Evolutionary conservation across 108 stramenopile genomes (phyloP), one percentile per base, ranked within the genome.

Genomic region (Parmales sp.): DNA sequence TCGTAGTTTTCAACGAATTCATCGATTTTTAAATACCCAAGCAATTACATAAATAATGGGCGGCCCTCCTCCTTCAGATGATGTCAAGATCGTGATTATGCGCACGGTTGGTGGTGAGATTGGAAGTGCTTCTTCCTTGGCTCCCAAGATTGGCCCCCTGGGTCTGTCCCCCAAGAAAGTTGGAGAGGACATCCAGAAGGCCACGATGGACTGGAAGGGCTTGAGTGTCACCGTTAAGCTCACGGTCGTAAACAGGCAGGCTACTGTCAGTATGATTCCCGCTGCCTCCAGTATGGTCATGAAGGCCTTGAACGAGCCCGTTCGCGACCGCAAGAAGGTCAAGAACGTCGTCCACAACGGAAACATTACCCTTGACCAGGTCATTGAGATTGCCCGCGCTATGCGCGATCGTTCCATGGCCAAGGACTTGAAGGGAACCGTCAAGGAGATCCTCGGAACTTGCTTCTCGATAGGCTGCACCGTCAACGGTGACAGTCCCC

Each of bases 181-280:
- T 45, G 99, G 99, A 69, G 99, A 99, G 78, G 99, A 99, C 85
- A 99, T 99, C 86, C 90, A 93, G 82, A 96, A 95, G 86, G 95
- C 94, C 71, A 99, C 99, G 75, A 90, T 89, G 95, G 99, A 99
- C 87, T 99, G 99, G 99, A 99, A 99, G 86, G 99, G 99, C 39
- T 81, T 99, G 37, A 95, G 88, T 65, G 97, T 99, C 43, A 99
- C 94, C 37, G 99, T 99, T 75, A 99, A 97, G 88, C 84, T 99
- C 63, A 97, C 95, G 43, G 95, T 99, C 68, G 88, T 96, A 69
- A 99, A 99, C 83, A 94, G 99, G 85, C 94, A 98, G 83, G 97
- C 97, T 22, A 95, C 95, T 34, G 95, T 97, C 39, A 84, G 87
- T 63, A 88, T 99, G 83, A 89, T 99, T 73, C 99, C 99, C 67